A percentile compares a stretch with the other conserved stretches of the same genome.
These are phyloP conservation scores for Petrea volubilis DNA, from an alignment of 257 asterid species.

Conservation along the genomic window DNA sequence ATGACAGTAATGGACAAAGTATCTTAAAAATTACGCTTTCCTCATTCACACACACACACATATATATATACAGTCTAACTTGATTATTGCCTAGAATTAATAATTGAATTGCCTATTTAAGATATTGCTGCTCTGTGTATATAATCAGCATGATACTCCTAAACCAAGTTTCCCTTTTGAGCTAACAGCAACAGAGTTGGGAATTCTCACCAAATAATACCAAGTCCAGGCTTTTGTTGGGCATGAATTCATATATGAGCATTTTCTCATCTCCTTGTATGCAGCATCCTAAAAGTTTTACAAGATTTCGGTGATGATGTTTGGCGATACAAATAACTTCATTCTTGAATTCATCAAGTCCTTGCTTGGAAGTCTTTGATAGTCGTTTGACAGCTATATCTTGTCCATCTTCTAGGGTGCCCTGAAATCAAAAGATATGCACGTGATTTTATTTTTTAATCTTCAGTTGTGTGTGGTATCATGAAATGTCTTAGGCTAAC, in stretches of 20 bases:
- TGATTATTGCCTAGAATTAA: too few species aligned
- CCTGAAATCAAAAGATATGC: conserved; percentile 29
- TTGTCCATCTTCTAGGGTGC: conserved; percentile 36
- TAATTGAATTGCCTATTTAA: too few species aligned
- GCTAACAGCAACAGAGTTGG: too few species aligned
- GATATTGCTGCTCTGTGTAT: too few species aligned
- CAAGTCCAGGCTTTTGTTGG: conserved; percentile 34
- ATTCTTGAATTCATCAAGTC: conserved; percentile 51
- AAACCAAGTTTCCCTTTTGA: too few species aligned
- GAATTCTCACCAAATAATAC: not conserved
- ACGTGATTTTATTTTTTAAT: too few species aligned
- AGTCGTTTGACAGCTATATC: conserved; percentile 58
- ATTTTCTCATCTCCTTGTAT: conserved; percentile 32
- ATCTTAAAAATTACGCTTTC: too few species aligned
- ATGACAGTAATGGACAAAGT: too few species aligned
- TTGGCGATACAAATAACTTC: conserved; percentile 39
- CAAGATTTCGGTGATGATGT: conserved; percentile 55
- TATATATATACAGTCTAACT: too few species aligned
- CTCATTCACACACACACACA: not conserved
- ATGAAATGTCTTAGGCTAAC: too few species aligned
- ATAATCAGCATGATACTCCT: too few species aligned
- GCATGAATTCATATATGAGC: conserved; percentile 40
- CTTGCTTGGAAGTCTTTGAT: conserved; percentile 49
- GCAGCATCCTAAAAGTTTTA: conserved; percentile 46
- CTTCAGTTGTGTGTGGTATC: too few species aligned